Conservation (phyloP, 1,284 basidiomycete genomes). For the Puccinia novopanici region DNA sequence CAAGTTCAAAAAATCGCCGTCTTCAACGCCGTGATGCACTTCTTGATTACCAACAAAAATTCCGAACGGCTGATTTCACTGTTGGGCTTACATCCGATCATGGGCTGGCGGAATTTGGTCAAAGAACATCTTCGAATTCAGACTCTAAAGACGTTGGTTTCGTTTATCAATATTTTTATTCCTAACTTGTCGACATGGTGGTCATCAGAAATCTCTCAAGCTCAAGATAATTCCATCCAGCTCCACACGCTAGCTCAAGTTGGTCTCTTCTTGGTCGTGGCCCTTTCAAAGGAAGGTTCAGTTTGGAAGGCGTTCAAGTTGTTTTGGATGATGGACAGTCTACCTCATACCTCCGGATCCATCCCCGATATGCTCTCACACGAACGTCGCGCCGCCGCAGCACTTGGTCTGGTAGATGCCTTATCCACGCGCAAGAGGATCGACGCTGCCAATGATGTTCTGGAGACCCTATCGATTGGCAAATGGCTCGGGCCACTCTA, state of each 20-base stretch:
- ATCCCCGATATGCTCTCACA: not conserved
- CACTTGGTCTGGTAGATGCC: constrained; percentile 35
- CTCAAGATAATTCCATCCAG: constrained; percentile 4
- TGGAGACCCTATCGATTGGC: constrained; percentile 9
- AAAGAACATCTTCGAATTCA: constrained; percentile 35
- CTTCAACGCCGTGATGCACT: constrained; percentile 10
- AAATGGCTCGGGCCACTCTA: constrained; percentile 31
- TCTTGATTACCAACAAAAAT: constrained; percentile 24
- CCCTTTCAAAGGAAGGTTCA: constrained; percentile 47
- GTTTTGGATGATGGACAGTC: constrained; percentile 37
- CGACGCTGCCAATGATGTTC: constrained; percentile 32
- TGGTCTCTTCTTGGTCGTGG: constrained; percentile 27
- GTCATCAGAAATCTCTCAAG: constrained; percentile 20
- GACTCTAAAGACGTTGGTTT: constrained; percentile 20
- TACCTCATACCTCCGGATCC: not conserved
- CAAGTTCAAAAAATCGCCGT: not conserved
- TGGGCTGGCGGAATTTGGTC: constrained; percentile 43
- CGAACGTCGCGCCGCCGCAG: constrained; percentile 21
- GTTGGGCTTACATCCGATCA: constrained; percentile 42
- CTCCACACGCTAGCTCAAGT: not conserved
- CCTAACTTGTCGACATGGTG: constrained; percentile 34
- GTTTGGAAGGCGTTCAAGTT: constrained; percentile 31
- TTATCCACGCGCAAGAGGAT: constrained; percentile 30
- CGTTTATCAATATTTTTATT: constrained; percentile 27
- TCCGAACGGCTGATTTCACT: constrained; percentile 21